Base-by-base conservation (phyloP, 179 eudicot species). In the Silene noctiflora region DNA sequence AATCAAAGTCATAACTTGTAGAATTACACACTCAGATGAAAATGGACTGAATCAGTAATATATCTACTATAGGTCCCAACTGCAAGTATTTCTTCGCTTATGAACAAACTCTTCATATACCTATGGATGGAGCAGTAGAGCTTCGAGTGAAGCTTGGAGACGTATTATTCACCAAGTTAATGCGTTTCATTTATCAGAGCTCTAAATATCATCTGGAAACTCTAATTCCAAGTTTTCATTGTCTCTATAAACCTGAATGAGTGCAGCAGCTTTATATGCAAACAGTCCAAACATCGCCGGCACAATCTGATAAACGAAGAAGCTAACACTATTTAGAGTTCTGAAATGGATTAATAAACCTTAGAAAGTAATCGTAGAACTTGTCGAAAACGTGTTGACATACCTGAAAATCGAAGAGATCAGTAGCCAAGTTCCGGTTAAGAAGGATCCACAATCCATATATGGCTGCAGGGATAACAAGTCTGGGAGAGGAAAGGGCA, bases 201-300 rank as follows among this genome's bases (percentile, higher is more conserved):
- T 51, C 46, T 85, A 86, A 24, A 82, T 90, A 73, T 67, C 81
- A 8, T 86, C 96, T 0, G 96, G 94, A 72, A 90, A 92, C 74
- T 88, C 81, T 46, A 94, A 75, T 60, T 83, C 82, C 82, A 94
- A 86, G 77, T 92, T 93, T 83, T 92, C 94, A 61, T 94, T 94
- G 83, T 94, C 98, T 83, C 98, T 85, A 75, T 94, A 94, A 35
- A 92, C 96, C 87, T 94, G 96, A 80, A 90, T 89, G 65, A 94
- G 91, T 12, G 95, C 94, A 71, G 97, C 97, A 31, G 94, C 98
- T 84, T 94, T 92, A 73, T 94, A 94, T 14, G 98, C 97, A 85
- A 94, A 94, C 77, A 94, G 12, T 74, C 98, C 98, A 46, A 92
- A 68, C 93, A 92, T 91, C 21, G 93, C 97, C 21, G 98, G 98